Base-by-base conservation (phyloP, 768 basidiomycete species). In the Lactifluus hygrophoroides region DNA sequence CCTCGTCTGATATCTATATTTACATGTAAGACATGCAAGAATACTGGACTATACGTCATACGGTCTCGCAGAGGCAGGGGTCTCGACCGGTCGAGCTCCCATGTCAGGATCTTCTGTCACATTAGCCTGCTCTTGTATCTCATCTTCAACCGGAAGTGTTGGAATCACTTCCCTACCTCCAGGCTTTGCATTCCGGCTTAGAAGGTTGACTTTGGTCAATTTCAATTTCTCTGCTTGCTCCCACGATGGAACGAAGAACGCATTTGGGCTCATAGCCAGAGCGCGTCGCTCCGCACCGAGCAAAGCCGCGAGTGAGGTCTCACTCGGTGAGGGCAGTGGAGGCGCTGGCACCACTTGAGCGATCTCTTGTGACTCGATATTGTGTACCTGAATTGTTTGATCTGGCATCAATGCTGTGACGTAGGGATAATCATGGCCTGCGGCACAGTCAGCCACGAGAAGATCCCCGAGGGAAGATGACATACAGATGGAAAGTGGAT, bases 371-470 rank as follows among this genome's bases (percentile, higher is more conserved):
- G 85, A 82, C 69, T 90, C 82, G 54, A 95, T 73, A 59, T 77
- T 85, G 69, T 96, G 93, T 4, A 95, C 80, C 67, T 89, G 84
- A 54, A 97, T 80, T 1, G 83, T 86, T 51, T 83, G 77, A 68
- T 94, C 84, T 2, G 85, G 82, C 3, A 96, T 76, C 3, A 96
- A 77, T 0, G 92, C 80, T 13, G 84, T 83, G 51, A 93, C 74
- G 61, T 88, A 86, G 3, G 90, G 93, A 63, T 85, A 83, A 68
- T 96, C 93, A 51, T 93, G 74, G 58, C 83, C 90, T 90, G 64
- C 43, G 23, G 27, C 16, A 45, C 9, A 47, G 21, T 37, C 17
- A 51, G 42, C 5, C 13, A 23, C n/a, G n/a, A 34, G 37, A 19
- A 55, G 35, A 38, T 9, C 10, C n/a, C n/a, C 1, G 1, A 9